phyloP scores from a whole-genome alignment of 192 early-diverging fungal genomes.

The Lobulomyces angularis region DNA sequence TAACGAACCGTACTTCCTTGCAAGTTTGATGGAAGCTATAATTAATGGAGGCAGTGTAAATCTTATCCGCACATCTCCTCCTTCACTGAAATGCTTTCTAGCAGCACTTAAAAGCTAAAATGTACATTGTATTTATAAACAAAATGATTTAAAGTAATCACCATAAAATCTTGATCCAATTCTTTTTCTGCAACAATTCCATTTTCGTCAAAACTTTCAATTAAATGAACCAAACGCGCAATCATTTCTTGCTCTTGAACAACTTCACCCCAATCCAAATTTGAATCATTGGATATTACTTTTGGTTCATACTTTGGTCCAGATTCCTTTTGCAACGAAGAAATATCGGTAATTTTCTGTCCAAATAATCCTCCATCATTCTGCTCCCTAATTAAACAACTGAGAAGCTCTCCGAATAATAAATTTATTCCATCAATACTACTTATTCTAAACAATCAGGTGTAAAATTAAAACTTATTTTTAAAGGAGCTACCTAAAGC shows the following conservation, averaged over 20 bases:
- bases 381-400: conserved; percentile 70
- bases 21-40: conserved; percentile 52
- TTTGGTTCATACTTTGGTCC: conserved; percentile 3
- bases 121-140: conserved; percentile 1
- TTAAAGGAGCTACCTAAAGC: neutral
- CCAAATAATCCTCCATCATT: conserved; percentile 56
- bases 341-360: conserved; percentile 14
- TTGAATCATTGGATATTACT: conserved; percentile 8
- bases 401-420: conserved; percentile 63
- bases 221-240: conserved; percentile 49
- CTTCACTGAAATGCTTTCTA: conserved; percentile 75
- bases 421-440: conserved; percentile 65
- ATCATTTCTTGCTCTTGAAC: conserved; percentile 85
- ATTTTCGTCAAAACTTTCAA: too few relatives aligned
- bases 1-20: conserved; percentile 20
- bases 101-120: conserved; percentile 62
- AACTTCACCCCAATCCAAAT: conserved; percentile 74
- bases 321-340: conserved; percentile 1
- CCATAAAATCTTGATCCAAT: conserved; percentile 65
- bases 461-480: neutral
- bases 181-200: conserved; percentile 37
- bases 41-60: conserved; percentile 88
- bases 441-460: conserved; percentile 31
- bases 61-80: conserved; percentile 76
- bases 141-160: conserved; percentile 16